Conservation (phyloP, 306 rosid genomes). For the Cucurbita ficifolia region DNA sequence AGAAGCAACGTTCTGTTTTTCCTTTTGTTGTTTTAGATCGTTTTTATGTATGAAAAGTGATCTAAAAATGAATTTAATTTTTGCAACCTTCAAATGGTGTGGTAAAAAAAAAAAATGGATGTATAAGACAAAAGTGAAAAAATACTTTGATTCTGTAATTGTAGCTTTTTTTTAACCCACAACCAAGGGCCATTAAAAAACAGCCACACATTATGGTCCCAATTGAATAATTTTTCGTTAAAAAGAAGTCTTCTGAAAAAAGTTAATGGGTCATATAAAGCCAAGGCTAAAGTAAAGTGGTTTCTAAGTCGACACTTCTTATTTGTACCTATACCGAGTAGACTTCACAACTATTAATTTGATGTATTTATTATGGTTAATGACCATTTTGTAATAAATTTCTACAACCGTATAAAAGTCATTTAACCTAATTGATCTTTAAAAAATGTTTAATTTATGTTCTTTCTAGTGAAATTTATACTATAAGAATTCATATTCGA, state of each 20-base stretch:
- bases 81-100: neutral
- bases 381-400: too few relatives aligned
- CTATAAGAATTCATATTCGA: too few relatives aligned
- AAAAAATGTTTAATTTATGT: neutral
- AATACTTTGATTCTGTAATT: too few relatives aligned
- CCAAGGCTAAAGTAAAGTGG: neutral
- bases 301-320: neutral
- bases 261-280: neutral
- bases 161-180: neutral
- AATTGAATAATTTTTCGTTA: neutral
- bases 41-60: neutral
- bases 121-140: too few relatives aligned
- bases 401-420: neutral
- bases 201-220: too few relatives aligned
- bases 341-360: neutral
- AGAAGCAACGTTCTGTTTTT: neutral
- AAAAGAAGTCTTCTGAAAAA: neutral
- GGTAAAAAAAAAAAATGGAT: too few relatives aligned
- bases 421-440: too few relatives aligned
- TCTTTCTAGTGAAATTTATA: too few relatives aligned
- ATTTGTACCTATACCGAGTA: neutral
- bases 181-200: neutral
- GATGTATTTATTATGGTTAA: neutral
- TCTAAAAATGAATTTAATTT: neutral
- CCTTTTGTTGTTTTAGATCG: neutral